Percentiles rank a stretch among this genome's conserved stretches.
These are phyloP conservation scores for Pyropia haitanensis DNA, from an alignment of 23 red algal species.

Conservation along the genomic window DNA sequence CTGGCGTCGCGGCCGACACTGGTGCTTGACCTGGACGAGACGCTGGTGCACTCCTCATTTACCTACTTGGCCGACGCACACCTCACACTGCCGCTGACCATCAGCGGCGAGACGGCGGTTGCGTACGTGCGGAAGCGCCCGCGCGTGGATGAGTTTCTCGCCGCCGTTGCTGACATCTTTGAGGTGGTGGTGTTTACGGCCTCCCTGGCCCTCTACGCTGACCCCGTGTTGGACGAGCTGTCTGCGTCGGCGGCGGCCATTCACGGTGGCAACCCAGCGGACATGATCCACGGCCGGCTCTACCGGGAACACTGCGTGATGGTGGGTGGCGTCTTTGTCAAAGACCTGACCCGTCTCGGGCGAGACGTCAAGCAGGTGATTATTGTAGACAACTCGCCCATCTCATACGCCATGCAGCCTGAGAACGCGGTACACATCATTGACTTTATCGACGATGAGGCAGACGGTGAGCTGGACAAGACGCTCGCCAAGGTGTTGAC, in stretches of 20 bases:
- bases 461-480: slow-evolving; percentile 68
- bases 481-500: slow-evolving; percentile 12
- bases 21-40: slow-evolving; percentile 95
- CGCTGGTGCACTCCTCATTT: slow-evolving; percentile 84
- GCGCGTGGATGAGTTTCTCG: slow-evolving; percentile 62
- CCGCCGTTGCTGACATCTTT: slow-evolving; percentile 45
- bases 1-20: slow-evolving; percentile 20
- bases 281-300: slow-evolving; percentile 35
- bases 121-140: slow-evolving; percentile 85
- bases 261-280: slow-evolving; percentile 25
- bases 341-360: slow-evolving; percentile 77
- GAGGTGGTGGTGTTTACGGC: slow-evolving; percentile 97
- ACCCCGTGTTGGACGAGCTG: slow-evolving; percentile 76
- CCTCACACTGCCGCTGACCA: slow-evolving; percentile 70
- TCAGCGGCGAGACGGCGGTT: slow-evolving; percentile 55
- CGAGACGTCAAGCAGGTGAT: slow-evolving; percentile 75
- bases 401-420: slow-evolving; percentile 67
- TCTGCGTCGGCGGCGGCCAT: too few relatives aligned
- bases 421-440: slow-evolving; percentile 81
- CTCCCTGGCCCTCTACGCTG: slow-evolving; percentile 77
- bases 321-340: slow-evolving; percentile 79
- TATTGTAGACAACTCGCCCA: slow-evolving; percentile 91
- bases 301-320: slow-evolving; percentile 78
- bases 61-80: slow-evolving; percentile 46
- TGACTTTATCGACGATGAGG: slow-evolving; percentile 60